Evolutionary conservation across 106 monocot species (phyloP).

Genomic region (Dioscorea zingiberensis): DNA sequence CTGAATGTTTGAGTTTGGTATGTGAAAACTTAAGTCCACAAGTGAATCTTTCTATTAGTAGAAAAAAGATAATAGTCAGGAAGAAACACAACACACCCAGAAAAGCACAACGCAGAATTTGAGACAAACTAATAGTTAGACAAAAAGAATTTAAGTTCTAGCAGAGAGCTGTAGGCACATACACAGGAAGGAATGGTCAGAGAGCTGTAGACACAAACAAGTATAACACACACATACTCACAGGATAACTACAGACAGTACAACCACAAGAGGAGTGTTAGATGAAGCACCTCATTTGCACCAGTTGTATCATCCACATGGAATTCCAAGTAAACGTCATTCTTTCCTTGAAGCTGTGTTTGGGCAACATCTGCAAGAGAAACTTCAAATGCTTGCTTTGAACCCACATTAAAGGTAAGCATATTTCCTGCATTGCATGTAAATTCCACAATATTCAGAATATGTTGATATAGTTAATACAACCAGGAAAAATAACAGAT

Average conservation of each 20-base stretch:
- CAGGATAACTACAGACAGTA: too few relatives aligned
- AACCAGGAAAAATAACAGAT: not conserved
- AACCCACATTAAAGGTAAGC: conserved; percentile 84
- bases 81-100: not conserved
- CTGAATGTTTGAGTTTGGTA: conserved; percentile 93
- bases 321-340: conserved; percentile 91
- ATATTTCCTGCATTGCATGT: conserved; percentile 60
- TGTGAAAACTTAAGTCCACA: conserved; percentile 90
- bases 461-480: not conserved
- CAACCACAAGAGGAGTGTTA: too few relatives aligned
- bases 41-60: conserved; percentile 82
- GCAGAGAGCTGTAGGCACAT: too few relatives aligned
- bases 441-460: not conserved
- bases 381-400: conserved; percentile 98
- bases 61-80: not conserved
- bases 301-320: conserved; percentile 99
- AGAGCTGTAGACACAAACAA: too few relatives aligned
- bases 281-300: conserved; percentile 73
- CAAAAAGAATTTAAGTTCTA: too few relatives aligned
- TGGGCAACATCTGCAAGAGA: conserved; percentile 98
- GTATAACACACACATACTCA: too few relatives aligned
- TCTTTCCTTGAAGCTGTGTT: conserved; percentile 94
- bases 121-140: too few relatives aligned
- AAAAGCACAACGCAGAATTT: not conserved
- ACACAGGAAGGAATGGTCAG: too few relatives aligned